phyloP scores from a whole-genome alignment of 140 eudicot genomes.

The Senecio squalidus region DNA sequence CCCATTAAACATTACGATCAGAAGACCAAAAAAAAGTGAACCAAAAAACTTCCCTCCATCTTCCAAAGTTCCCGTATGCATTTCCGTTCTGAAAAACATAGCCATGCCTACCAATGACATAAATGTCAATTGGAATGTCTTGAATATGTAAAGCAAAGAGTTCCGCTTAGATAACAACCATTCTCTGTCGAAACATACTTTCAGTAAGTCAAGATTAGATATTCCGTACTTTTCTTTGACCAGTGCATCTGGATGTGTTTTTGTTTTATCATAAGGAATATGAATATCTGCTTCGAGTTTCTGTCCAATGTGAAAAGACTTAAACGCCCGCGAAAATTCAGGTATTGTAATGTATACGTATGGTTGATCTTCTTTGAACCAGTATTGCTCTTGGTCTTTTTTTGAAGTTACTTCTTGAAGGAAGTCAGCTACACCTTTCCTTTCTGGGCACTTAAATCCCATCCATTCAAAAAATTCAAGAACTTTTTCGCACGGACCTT shows the following conservation, averaged over 20 bases:
- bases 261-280: conserved; percentile 40
- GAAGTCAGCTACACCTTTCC: conserved; percentile 78
- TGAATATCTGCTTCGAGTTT: conserved; percentile 27
- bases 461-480: conserved; percentile 44
- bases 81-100: conserved; percentile 41
- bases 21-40: conserved; percentile 41
- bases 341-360: conserved; percentile 29
- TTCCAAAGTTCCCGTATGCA: conserved; percentile 32
- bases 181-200: conserved; percentile 44
- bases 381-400: conserved; percentile 54
- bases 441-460: conserved; percentile 72
- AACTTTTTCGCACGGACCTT: conserved; percentile 41
- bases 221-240: conserved; percentile 44
- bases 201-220: conserved; percentile 39
- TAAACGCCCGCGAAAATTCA: conserved; percentile 32
- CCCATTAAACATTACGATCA: conserved; percentile 54
- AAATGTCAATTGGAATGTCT: conserved; percentile 43
- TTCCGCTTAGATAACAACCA: conserved; percentile 50
- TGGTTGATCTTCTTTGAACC: conserved; percentile 31
- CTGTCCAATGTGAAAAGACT: conserved; percentile 41
- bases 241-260: conserved; percentile 39
- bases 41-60: conserved; percentile 47
- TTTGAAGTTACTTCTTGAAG: conserved; percentile 67
- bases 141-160: conserved; percentile 42
- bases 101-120: conserved; percentile 41